Conservation (phyloP, 108 stramenopile species). For the Fistulifera solaris region DNA sequence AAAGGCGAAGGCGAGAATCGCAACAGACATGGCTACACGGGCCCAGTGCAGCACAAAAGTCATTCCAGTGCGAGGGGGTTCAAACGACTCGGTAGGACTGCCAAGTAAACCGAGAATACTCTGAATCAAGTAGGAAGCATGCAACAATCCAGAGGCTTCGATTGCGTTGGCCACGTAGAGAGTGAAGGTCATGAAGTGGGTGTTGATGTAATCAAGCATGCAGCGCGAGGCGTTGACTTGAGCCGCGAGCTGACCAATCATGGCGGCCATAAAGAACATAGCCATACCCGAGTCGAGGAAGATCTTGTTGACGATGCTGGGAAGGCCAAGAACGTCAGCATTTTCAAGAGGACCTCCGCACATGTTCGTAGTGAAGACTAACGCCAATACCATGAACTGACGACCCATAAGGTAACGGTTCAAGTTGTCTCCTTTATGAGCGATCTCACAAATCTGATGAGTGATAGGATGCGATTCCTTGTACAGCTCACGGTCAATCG, state of each 20-base stretch:
- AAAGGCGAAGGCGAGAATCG: conserved; percentile 32
- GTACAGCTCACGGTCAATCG: conserved; percentile 58
- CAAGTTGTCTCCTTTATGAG: conserved; percentile 76
- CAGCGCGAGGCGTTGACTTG: conserved; percentile 55
- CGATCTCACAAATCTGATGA: conserved; percentile 36
- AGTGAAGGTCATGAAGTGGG: conserved; percentile 48
- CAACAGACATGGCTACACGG: conserved; percentile 30
- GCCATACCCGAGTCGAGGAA: conserved; percentile 65
- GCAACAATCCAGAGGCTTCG: conserved; percentile 65
- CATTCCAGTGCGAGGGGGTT: conserved; percentile 27
- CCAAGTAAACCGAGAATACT: conserved; percentile 26
- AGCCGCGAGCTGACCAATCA: conserved; percentile 35
- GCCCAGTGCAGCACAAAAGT: conserved; percentile 45
- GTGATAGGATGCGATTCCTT: conserved; percentile 58
- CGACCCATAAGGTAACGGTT: conserved; percentile 79
- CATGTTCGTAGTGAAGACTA: conserved; percentile 62
- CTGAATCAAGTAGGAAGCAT: conserved; percentile 53
- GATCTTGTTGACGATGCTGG: conserved; percentile 39
- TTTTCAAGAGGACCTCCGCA: conserved; percentile 49
- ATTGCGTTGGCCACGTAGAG: conserved; percentile 45
- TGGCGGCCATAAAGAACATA: conserved; percentile 24
- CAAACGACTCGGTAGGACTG: conserved; percentile 41
- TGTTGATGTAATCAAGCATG: conserved; percentile 74
- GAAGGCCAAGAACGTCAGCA: conserved; percentile 48
- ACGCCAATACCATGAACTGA: conserved; percentile 75